Conservation (phyloP, 768 basidiomycete genomes). For the Suillus clintonianus region DNA sequence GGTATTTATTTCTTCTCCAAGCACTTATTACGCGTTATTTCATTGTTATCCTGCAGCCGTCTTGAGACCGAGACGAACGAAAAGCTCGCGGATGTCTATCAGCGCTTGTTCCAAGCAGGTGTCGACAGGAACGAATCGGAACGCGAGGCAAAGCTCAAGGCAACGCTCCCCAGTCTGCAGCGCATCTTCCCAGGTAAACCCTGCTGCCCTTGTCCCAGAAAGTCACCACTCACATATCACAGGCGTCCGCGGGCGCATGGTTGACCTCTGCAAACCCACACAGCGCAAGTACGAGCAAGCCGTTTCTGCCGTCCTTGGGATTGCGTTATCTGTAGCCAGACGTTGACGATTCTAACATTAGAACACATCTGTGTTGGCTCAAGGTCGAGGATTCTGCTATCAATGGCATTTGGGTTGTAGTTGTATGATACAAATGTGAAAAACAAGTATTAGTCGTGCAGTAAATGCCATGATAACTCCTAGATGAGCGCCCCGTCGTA, state of each 20-base stretch:
- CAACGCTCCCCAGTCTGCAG: constrained; percentile 81
- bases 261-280: constrained; percentile 94
- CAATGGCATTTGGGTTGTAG: too few relatives aligned
- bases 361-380: too few relatives aligned
- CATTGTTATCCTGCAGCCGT: constrained; percentile 51
- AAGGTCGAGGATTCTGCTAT: too few relatives aligned
- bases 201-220: background rate
- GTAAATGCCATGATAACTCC: background rate
- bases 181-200: constrained; percentile 88
- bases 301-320: constrained; percentile 88
- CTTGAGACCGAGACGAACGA: constrained; percentile 91
- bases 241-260: constrained; percentile 92
- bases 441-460: background rate
- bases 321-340: too few relatives aligned
- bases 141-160: constrained; percentile 80
- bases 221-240: background rate
- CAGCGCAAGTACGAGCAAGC: constrained; percentile 91
- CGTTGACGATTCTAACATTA: too few relatives aligned
- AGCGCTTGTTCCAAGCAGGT: constrained; percentile 86
- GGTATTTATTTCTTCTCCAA: constrained; percentile 46
- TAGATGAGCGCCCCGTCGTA: background rate
- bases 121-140: constrained; percentile 88
- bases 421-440: too few relatives aligned
- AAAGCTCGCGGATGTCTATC: constrained; percentile 79
- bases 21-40: background rate